phyloP scores from a whole-genome alignment of 306 rosid genomes.

The Lagenaria siceraria region DNA sequence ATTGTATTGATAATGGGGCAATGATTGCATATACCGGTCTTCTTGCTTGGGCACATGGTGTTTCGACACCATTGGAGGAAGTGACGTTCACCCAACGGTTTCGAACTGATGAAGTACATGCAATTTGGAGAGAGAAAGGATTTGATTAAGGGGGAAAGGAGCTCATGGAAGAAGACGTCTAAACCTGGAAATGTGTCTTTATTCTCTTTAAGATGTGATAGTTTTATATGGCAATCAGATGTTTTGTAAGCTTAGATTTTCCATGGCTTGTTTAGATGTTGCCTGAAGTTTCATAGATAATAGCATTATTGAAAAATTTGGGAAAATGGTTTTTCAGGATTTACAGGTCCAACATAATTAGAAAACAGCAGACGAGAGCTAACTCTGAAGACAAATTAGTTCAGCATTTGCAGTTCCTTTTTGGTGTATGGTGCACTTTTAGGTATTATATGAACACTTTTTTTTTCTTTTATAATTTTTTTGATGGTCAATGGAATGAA shows the following conservation, averaged over 20 bases:
- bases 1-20: constrained; percentile 87
- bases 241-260: not conserved
- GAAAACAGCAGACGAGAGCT: not conserved
- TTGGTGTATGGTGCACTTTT: not conserved
- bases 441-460: not conserved
- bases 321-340: not conserved
- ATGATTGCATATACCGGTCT: constrained; percentile 96
- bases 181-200: not conserved
- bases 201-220: not conserved
- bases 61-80: constrained; percentile 51
- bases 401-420: not conserved
- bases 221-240: not conserved
- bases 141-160: constrained; percentile 11
- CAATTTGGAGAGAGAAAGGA: constrained; percentile 65
- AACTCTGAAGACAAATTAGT: not conserved
- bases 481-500: too few species aligned
- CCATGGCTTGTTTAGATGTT: not conserved
- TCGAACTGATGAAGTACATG: constrained; percentile 87
- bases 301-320: not conserved
- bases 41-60: constrained; percentile 63
- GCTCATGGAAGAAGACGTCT: not conserved
- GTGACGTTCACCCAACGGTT: constrained; percentile 78
- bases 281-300: not conserved
- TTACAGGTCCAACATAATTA: not conserved
- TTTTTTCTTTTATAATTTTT: too few species aligned